A percentile compares a stretch with the other conserved stretches of the same genome.
Conservation (phyloP, 768 basidiomycete genomes). For the Agrocybe pediades region DNA sequence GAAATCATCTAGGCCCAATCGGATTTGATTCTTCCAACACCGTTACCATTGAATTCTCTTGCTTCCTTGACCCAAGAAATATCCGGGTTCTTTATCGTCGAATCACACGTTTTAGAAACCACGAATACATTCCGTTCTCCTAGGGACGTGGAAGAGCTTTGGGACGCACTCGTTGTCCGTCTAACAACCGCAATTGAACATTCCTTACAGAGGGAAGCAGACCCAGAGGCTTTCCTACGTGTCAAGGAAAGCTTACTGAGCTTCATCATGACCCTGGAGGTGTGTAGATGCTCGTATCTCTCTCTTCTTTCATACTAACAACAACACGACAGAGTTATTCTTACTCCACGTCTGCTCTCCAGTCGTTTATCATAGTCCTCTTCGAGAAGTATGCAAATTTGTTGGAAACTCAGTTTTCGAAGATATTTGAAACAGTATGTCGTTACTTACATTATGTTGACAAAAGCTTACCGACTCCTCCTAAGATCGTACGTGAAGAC, state of each 20-base stretch:
- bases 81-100: conserved; percentile 97
- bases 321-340: conserved; percentile 66
- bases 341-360: conserved; percentile 82
- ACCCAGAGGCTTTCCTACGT: conserved; percentile 78
- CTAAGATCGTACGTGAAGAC: conserved; percentile 87
- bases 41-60: conserved; percentile 66
- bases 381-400: conserved; percentile 90
- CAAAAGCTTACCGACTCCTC: not conserved
- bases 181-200: conserved; percentile 73
- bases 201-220: conserved; percentile 72
- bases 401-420: conserved; percentile 78
- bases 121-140: conserved; percentile 89
- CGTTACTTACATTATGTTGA: not conserved
- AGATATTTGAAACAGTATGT: conserved; percentile 78
- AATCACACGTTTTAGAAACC: conserved; percentile 87
- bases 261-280: conserved; percentile 93
- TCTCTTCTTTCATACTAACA: not conserved
- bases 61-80: conserved; percentile 88
- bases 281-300: conserved; percentile 29
- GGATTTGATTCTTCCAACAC: conserved; percentile 84
- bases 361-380: conserved; percentile 80
- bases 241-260: conserved; percentile 83
- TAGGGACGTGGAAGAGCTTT: conserved; percentile 91
- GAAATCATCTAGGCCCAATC: conserved; percentile 80
- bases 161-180: conserved; percentile 82